These are phyloP conservation scores for Kalaharituber pfeilii DNA, from an alignment of 2,329 filamentous ascomycete genomes.

Conservation along the genomic window DNA sequence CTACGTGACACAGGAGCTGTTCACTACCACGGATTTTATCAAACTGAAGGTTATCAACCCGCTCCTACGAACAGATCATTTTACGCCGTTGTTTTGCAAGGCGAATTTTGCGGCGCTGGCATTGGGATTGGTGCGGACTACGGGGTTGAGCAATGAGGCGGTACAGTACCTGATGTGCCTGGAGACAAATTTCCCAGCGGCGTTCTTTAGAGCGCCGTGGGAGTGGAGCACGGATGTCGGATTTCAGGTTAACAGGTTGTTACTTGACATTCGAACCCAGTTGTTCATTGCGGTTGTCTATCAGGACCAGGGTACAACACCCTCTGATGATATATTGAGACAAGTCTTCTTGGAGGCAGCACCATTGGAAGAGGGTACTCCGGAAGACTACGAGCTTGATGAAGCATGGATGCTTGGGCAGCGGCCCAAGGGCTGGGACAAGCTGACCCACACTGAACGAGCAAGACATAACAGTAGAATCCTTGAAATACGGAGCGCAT, in stretches of 20 bases:
- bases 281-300: constrained; percentile 29
- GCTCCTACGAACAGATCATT: constrained; percentile 18
- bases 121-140: constrained; percentile 26
- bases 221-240: constrained; percentile 21
- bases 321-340: constrained; percentile 24
- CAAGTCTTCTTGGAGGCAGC: constrained; percentile 7
- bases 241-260: constrained; percentile 31
- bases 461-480: constrained; percentile 6
- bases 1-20: constrained; percentile 8
- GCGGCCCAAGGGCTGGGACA: constrained; percentile 10
- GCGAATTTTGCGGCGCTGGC: constrained; percentile 31
- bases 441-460: constrained; percentile 1
- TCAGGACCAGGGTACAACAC: constrained; percentile 25
- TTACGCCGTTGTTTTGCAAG: constrained; percentile 29
- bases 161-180: constrained; percentile 22
- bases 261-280: constrained; percentile 39
- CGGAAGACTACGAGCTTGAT: constrained; percentile 13
- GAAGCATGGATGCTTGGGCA: neutral
- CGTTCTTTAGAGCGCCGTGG: constrained; percentile 21
- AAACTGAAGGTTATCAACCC: constrained; percentile 23
- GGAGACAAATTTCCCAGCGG: constrained; percentile 24
- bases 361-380: constrained; percentile 15
- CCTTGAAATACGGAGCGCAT: constrained; percentile 4
- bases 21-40: constrained; percentile 25
- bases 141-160: constrained; percentile 13